Conservation (phyloP, 148 eudicot genomes). For the Chenopodium album region DNA sequence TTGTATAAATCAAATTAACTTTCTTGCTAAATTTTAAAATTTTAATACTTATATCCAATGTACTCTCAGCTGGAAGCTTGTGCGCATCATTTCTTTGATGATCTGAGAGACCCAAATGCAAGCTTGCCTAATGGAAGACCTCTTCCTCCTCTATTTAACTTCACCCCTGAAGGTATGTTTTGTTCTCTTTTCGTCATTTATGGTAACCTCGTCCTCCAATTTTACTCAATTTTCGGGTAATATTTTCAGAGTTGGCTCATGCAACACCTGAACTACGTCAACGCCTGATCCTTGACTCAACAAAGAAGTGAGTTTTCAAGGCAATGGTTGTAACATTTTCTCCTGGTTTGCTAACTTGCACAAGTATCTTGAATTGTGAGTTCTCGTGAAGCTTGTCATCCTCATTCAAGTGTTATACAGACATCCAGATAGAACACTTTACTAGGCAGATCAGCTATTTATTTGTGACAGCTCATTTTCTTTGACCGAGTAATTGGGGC, state of each 20-base stretch:
- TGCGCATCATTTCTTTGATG: constrained; percentile 91
- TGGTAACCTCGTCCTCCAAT: not conserved
- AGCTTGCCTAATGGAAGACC: constrained; percentile 75
- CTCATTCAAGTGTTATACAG: constrained; percentile 6
- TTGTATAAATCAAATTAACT: not conserved
- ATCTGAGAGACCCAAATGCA: constrained; percentile 70
- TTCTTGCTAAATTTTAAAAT: not conserved
- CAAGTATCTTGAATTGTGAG: not conserved
- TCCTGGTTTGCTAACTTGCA: constrained; percentile 18
- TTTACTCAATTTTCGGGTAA: not conserved
- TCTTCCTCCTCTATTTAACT: constrained; percentile 75
- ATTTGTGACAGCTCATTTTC: constrained; percentile 1
- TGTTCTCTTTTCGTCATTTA: not conserved
- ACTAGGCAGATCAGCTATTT: constrained; percentile 3
- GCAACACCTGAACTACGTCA: constrained; percentile 63
- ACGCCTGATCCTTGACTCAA: constrained; percentile 63
- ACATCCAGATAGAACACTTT: constrained; percentile 12
- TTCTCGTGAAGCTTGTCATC: constrained; percentile 19
- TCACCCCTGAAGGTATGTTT: constrained; percentile 70
- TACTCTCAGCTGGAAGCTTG: constrained; percentile 89
- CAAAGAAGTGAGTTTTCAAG: constrained; percentile 34
- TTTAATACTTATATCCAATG: not conserved
- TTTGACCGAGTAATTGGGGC: constrained; percentile 7
- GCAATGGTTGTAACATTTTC: constrained; percentile 16
- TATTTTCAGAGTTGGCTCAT: constrained; percentile 62